A percentile compares a stretch with the other conserved stretches of the same genome.
phyloP scores from a whole-genome alignment of 495 filamentous ascomycete genomes.

The Parathielavia hyrcaniae region DNA sequence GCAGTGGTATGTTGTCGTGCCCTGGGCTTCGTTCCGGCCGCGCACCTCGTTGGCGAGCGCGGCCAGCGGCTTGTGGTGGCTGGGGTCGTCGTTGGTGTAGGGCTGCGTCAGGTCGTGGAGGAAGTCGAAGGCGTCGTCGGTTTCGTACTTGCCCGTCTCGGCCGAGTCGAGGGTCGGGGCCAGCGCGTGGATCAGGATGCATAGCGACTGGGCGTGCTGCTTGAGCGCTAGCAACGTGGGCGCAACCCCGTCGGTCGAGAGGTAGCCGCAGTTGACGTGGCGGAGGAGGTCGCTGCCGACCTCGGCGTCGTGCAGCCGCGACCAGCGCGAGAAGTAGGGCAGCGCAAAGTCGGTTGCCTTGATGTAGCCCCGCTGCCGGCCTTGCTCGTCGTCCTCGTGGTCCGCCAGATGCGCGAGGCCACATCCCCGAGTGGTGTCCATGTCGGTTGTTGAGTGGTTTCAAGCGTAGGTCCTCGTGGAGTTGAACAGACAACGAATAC shows the following conservation, averaged over 20 bases:
- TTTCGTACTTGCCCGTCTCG: constrained; percentile 27
- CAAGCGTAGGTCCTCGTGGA: background rate
- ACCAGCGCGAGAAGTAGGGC: constrained; percentile 30
- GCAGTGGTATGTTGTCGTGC: constrained; percentile 39
- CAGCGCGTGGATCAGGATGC: constrained; percentile 43
- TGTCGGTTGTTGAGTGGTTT: background rate
- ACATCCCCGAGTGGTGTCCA: background rate
- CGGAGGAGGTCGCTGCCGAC: constrained; percentile 28
- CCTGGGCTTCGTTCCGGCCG: constrained; percentile 33
- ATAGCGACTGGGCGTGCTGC: constrained; percentile 50
- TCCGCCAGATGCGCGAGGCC: constrained; percentile 27
- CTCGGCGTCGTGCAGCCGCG: constrained; percentile 20
- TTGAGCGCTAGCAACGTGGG: constrained; percentile 50
- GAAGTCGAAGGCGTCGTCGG: constrained; percentile 46
- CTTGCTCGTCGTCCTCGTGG: constrained; percentile 27
- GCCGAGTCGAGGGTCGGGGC: constrained; percentile 29
- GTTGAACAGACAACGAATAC: background rate
- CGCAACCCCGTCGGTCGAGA: constrained; percentile 41
- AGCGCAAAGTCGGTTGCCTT: constrained; percentile 31
- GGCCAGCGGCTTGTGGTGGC: constrained; percentile 41
- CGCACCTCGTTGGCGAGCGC: constrained; percentile 43
- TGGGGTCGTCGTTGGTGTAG: constrained; percentile 42
- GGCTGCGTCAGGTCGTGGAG: constrained; percentile 39
- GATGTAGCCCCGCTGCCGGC: constrained; percentile 28
- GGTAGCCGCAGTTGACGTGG: constrained; percentile 47